A percentile compares a stretch with the other conserved stretches of the same genome.
These are phyloP conservation scores for Leersia perrieri DNA, from an alignment of 176 grass and related monocot genomes.

Conservation along the genomic window DNA sequence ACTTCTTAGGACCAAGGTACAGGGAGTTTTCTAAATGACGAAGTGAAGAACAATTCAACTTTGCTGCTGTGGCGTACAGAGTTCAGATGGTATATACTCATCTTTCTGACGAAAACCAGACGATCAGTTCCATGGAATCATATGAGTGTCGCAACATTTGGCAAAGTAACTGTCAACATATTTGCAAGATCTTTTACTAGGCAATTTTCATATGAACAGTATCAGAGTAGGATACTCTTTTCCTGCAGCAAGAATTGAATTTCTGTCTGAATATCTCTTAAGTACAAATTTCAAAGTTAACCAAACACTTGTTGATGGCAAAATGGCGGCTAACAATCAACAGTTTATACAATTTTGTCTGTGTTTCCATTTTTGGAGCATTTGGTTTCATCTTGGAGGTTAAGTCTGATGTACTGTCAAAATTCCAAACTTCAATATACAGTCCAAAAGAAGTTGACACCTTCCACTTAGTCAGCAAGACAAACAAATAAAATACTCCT, in stretches of 20 bases:
- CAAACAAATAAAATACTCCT: not conserved
- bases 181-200: not conserved
- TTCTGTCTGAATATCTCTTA: not conserved
- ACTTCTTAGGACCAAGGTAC: not conserved
- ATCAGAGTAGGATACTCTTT: not conserved
- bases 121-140: not conserved
- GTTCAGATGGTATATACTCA: not conserved
- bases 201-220: not conserved
- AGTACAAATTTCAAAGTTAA: constrained; percentile 28
- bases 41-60: constrained; percentile 3
- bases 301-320: not conserved
- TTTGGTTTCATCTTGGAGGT: not conserved
- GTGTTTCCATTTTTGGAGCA: not conserved
- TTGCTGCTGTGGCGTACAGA: not conserved
- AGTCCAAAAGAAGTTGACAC: not conserved
- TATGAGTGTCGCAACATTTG: not conserved
- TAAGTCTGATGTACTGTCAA: not conserved
- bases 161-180: not conserved
- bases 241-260: not conserved
- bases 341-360: not conserved
- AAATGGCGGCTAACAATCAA: not conserved
- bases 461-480: not conserved
- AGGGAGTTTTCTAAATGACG: not conserved
- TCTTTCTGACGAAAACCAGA: constrained; percentile 1
- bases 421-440: not conserved